Base-by-base conservation (phyloP, 441 rosid species). In the Eutrema salsugineum region DNA sequence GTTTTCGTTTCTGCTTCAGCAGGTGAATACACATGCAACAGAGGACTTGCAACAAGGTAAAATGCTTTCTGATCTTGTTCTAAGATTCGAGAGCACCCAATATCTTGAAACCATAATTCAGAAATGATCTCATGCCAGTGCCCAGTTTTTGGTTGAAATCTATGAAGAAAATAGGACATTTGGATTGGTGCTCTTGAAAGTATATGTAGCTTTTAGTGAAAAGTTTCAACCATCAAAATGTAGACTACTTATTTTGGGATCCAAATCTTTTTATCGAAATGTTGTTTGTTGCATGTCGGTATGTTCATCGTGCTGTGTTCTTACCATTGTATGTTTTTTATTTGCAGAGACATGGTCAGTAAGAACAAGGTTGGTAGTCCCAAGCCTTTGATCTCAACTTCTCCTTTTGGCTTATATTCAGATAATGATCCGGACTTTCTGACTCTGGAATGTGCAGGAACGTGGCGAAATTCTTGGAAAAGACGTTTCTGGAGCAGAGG, bases 261-360 rank as follows among this genome's bases (percentile, higher is more conserved):
- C 44, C 30, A 50, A 28, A 16, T 51, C 35, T 39, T n/a, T n/a
- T n/a, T 22, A 54, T 10, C 17, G 2, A 24, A 15, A 4, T 66
- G 48, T 38, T 73, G 40, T 19, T 40, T 59, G 20, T 16, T 60
- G 63, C 59, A 32, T 49, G 56, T 67, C 10, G 22, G 53, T 36
- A 27, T 19, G 62, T 19, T 22, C 12, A 12, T 62, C 3, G 33
- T 47, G 6, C 47, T 22, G 10, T 33, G 42, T 58, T 53, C 77
- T 77, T 68, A 73, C 64, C 12, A 19, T 43, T 30, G 50, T 14
- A 36, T 70, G 22, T 76, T 42, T 28, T 33, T 71, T 16, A 62
- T 65, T 63, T 79, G 81, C 83, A 94, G 93, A 81, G 77, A 81
- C 82, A 66, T 87, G 84, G 86, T 82, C 93, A 30, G 77, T 60